Evolutionary conservation across 2,329 filamentous ascomycete genomes (phyloP).

Genomic region (Stemphylium beticola): DNA sequence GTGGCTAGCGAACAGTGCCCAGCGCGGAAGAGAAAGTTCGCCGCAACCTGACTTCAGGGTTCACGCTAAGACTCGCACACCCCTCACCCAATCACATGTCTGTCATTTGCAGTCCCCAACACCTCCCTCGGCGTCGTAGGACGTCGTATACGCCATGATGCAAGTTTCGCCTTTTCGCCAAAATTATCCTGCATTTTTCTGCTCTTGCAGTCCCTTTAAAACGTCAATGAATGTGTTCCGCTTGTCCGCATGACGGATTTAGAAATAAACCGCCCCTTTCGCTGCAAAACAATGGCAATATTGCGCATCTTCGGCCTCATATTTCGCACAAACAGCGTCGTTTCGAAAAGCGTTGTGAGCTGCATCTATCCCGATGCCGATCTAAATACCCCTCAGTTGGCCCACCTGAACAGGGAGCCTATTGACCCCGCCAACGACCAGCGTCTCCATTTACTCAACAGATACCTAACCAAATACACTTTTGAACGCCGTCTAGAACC

Average conservation of each 20-base stretch:
- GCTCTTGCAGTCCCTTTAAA: no score
- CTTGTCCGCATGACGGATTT: no score
- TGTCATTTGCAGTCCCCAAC: conserved; percentile 2
- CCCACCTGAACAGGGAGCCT: background rate
- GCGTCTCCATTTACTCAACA: conserved; percentile 2
- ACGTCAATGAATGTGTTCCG: no score
- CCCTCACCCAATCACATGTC: conserved; percentile 29
- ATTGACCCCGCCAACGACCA: background rate
- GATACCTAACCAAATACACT: background rate
- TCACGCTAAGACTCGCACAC: conserved; percentile 27
- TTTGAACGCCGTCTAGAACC: background rate
- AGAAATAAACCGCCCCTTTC: no score
- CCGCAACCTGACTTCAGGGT: conserved; percentile 31
- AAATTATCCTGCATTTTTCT: no score
- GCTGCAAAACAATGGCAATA: no score
- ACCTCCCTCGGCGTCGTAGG: background rate
- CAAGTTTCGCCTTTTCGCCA: no score
- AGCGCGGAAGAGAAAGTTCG: conserved; percentile 37
- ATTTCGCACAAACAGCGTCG: no score
- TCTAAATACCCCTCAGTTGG: background rate
- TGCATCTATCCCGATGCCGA: no score
- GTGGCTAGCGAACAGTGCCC: conserved; percentile 8
- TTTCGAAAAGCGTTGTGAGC: no score
- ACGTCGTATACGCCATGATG: no score
- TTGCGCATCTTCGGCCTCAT: no score